Evolutionary conservation across 2,329 filamentous ascomycete genomes (phyloP), one percentile per base, ranked within the genome.

Genomic region (Aspergillus aculeatus): DNA sequence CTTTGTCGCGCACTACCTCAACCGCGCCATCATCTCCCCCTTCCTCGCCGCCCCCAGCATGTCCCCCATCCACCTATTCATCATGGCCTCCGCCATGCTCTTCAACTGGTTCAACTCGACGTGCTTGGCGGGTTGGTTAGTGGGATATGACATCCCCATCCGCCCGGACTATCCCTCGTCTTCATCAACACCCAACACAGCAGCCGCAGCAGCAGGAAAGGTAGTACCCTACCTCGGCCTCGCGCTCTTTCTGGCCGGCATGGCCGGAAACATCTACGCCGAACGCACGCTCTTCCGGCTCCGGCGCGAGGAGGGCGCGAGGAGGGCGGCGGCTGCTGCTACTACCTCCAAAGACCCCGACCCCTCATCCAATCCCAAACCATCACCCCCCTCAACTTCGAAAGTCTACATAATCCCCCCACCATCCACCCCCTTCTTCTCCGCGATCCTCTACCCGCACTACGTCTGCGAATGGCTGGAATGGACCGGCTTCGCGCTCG

Each of bases 391-490:
- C 75, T 77, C 49, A 77, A 82, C 60, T 81, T 80, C 90, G 50
- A 96, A 95, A 78, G 85, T 96, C 62, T 98, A 98, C 74, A 86
- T 90, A 78, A 85, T 99, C 55, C 95, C 79, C n/a, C 77, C 95
- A 0, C 81, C 14, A 1, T 19, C 91, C 70, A 89, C 89, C 54
- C 92, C 93, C 0, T 77, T 96, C 53, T 99, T 98, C 77, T 82
- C 84, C 65, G 89, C 87, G 69, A 85, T 96, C 71, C 82, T 98
- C 60, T 96, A 89, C 75, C 92, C 95, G 66, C 95, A 99, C 75
- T 99, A 97, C 75, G 82, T 96, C n/a, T 90, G 89, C 72, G 95
- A 99, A 79, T 99, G 95, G 95, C 74, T 96, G 56, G 95, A 99
- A 81, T 99, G 95, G 95, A 75, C 84, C 3, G 95, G 95, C 0